Percentiles rank a stretch among this genome's conserved stretches.
Conservation (phyloP, 1,284 basidiomycete genomes). For the Lentinula novae-zelandiae region DNA sequence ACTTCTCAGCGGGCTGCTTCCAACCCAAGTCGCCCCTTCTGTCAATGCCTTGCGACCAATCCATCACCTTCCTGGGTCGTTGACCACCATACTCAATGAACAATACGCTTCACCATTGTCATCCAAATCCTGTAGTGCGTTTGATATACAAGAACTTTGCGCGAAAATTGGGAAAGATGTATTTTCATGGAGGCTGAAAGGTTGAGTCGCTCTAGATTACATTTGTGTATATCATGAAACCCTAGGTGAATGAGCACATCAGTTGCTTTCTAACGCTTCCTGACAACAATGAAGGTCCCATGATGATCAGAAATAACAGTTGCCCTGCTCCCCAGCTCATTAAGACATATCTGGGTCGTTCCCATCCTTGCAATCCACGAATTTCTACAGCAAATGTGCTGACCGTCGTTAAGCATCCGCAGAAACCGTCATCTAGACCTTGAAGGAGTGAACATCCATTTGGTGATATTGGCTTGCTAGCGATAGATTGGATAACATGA, state of each 20-base stretch:
- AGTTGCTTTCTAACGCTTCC: conserved; percentile 30
- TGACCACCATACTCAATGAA: conserved; percentile 47
- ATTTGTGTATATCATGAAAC: background rate
- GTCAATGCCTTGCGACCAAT: conserved; percentile 40
- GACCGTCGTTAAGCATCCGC: conserved; percentile 92
- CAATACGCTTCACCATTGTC: conserved; percentile 40
- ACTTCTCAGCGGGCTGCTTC: background rate
- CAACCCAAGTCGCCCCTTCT: background rate
- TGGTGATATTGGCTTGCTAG: conserved; percentile 35
- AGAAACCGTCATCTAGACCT: conserved; percentile 88
- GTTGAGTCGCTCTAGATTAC: conserved; percentile 12
- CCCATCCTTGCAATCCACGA: conserved; percentile 50
- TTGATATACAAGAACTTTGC: conserved; percentile 49
- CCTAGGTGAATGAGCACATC: conserved; percentile 33
- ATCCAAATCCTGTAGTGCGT: conserved; percentile 40
- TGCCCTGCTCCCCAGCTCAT: conserved; percentile 74
- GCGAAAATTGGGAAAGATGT: conserved; percentile 67
- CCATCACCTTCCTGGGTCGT: conserved; percentile 42
- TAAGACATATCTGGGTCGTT: conserved; percentile 65
- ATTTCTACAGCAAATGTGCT: conserved; percentile 92
- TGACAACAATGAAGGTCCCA: conserved; percentile 64
- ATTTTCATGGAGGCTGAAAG: conserved; percentile 39
- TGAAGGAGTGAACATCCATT: conserved; percentile 71
- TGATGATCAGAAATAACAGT: conserved; percentile 67
- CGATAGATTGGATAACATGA: conserved; percentile 64